Base-by-base conservation (phyloP, 1,139 yeast genomes). In the Sugiyamaella xylanicola region DNA sequence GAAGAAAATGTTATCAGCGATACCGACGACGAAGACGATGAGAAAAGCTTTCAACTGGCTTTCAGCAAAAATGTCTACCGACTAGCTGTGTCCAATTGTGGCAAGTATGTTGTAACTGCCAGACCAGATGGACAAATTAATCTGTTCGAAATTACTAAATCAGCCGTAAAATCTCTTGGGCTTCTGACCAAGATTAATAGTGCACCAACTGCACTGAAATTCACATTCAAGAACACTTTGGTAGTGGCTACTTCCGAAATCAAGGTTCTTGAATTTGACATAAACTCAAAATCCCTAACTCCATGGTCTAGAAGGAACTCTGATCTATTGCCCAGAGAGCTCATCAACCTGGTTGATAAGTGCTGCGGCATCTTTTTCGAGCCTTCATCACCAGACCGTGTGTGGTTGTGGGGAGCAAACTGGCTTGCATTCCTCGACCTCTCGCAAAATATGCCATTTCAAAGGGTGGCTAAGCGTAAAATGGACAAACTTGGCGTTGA, bases 361-460 rank as follows among this genome's bases (percentile, higher is more conserved):
- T 87, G 96, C 55, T 79, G 83, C 61, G 97, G 96, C 7, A 72
- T 87, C 25, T 89, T 87, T 66, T 65, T 63, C 21, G 79, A 76
- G 50, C 67, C 69, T 5, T 55, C 62, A 2, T 65, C 71, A 45
- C 66, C 74, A 1, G 75, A 79, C 52, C 73, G 80, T 45, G 75
- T 87, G 25, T 92, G 97, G 97, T 71, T 91, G 19, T 91, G 88
- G 81, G 96, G 97, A 2, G 79, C 88, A n/a, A 81, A 82, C 52
- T 93, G 97, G 96, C 68, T 92, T 19, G 81, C 87, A 7, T 87
- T 80, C 68, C 80, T 93, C 53, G 93, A 92, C 68, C 74, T 88
- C 21, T 17, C 78, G n/a, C 70, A 78, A 56, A 83, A 86, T 63
- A 74, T 86, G 54, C 87, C 90, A 22, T 64, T 71, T 7, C 72